Evolutionary conservation across 2,329 filamentous ascomycete genomes (phyloP), one percentile per base, ranked within the genome.

Genomic region (Neodidymelliopsis sp.): DNA sequence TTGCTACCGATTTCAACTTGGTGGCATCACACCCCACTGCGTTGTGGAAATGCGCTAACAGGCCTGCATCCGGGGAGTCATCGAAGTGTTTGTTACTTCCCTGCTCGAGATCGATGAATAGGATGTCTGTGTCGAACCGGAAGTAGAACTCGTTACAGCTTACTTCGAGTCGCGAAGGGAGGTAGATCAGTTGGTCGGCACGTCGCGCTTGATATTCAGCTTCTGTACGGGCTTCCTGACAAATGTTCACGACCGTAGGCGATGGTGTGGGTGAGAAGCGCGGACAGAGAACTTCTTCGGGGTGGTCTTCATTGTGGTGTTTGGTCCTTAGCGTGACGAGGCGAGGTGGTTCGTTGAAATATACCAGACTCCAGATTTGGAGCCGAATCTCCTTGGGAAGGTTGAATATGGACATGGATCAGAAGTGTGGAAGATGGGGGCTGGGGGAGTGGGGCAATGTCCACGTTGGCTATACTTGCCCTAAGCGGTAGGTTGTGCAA

Each of bases 321-420:
- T 37, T 41, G 2, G 58, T 63, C 22, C 49, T 37, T 15, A 65
- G 30, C 4, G 56, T 54, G 20, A 65, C 60, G 6, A 59, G 47
- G 8, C 62, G 60, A 36, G 60, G 56, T 5, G 54, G 48, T 16
- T 62, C 48, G n/a, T 49, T 30, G 19, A 56, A 54, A 40, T 63
- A 65, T 13, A 30, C 55, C 7, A 53, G 50, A 12, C 49, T 30
- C 60, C 60, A 65, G 16, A 65, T 59, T 8, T 60, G 51, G n/a
- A 65, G 44, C 11, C 62, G 62, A 3, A 65, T 36, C 22, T 65
- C 62, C 25, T 65, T 65, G 16, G 62, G 62, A 6, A 65, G 49
- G 12, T 15, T 19, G 16, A 43, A 46, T n/a, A 63, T 40, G n/a
- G 56, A 57, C 62, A 65, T 63, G 13, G 27, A 15, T n/a, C 5